These are phyloP conservation scores for Pisolithus microcarpus DNA, from an alignment of 768 basidiomycete species.

Conservation along the genomic window DNA sequence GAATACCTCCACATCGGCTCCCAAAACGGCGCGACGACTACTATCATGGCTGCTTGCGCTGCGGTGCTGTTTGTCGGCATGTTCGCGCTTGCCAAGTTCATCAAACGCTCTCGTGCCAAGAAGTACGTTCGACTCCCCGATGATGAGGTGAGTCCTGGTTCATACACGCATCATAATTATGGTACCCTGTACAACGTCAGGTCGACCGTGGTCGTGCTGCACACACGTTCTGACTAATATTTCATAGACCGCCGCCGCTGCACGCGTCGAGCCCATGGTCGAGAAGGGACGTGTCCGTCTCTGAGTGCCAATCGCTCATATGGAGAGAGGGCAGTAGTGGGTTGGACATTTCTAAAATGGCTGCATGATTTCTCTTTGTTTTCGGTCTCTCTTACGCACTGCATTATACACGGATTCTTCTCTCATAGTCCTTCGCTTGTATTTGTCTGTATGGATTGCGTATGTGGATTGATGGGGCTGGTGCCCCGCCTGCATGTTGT, in stretches of 20 bases:
- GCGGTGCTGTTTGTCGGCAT: constrained; percentile 30
- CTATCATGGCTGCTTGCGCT: constrained; percentile 28
- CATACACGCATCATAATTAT: background rate
- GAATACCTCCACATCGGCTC: constrained; percentile 21
- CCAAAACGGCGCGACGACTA: constrained; percentile 25
- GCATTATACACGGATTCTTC: background rate
- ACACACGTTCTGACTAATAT: background rate
- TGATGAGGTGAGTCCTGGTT: constrained; percentile 28
- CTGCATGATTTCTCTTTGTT: background rate
- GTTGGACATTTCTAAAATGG: too few species aligned
- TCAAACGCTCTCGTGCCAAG: constrained; percentile 16
- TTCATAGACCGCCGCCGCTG: background rate
- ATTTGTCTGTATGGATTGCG: background rate
- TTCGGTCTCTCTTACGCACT: background rate
- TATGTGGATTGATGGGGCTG: background rate
- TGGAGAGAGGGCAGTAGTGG: background rate
- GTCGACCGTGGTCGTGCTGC: background rate
- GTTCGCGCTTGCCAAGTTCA: constrained; percentile 28
- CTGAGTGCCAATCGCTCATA: background rate
- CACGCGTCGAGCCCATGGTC: background rate
- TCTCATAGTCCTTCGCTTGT: background rate
- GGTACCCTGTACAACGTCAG: constrained; percentile 2
- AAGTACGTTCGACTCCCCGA: constrained; percentile 25
- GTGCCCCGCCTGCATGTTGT: background rate
- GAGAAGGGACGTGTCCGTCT: constrained; percentile 1